Base-by-base conservation (phyloP, 2,329 filamentous ascomycete species). In the Cladosporium sphaerospermum region DNA sequence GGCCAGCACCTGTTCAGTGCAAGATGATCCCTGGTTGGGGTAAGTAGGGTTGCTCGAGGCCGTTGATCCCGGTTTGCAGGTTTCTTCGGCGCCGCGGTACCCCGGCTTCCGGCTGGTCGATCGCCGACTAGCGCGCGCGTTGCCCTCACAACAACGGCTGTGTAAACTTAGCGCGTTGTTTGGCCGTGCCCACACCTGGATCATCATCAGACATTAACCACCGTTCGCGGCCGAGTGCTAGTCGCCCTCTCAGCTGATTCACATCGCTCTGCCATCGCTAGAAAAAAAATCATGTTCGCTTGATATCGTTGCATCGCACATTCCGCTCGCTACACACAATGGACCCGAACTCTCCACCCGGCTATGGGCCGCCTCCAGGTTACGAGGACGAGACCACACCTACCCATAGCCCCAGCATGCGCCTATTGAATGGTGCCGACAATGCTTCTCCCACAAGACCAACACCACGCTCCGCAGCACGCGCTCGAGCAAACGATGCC, bases 361-460 rank as follows among this genome's bases (percentile, higher is more conserved):
- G 60, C 63, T 66, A 65, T 53, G 64, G 61, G 11, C 64, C 64
- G 14, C 73, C 73, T 45, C 74, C 75, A 56, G 67, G 70, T 60
- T 78, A 77, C 59, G 70, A 73, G 56, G 72, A 76, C 42, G 60
- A 62, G 23, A 59, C 59, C 3, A 62, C 65, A 61, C 14, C 37
- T 48, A 53, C 69, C 69, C 60, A 70, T 62, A 71, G 71, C 53
- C 69, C 73, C 52, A 74, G 72, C 43, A 76, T 78, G 75, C 73
- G 75, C 55, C 67, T 78, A 63, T 69, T 78, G 68, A 75, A 74
- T 58, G 71, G 71, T 57, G 66, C 63, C 39, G 73, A 76, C 50
- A 71, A 74, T 45, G 39, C 52, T 34, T 40, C 52, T 4, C 52
- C 46, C 11, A 45, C 64, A 62, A 57, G 66, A 65, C 59, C 73